Conservation (phyloP, 2,329 filamentous ascomycete species). For the Dendrostoma leiphaemia region DNA sequence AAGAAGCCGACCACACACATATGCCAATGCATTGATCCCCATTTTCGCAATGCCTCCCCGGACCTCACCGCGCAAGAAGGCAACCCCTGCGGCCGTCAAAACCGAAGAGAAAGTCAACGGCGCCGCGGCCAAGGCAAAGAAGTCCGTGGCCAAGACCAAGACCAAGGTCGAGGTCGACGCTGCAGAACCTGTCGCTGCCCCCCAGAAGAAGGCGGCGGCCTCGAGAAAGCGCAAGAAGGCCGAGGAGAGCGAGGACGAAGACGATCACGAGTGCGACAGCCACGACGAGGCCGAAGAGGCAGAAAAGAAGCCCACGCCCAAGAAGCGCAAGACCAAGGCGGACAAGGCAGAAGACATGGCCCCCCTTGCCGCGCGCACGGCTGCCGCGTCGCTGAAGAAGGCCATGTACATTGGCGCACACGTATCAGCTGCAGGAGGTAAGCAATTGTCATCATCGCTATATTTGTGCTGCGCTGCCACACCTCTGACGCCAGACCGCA, state of each 20-base stretch:
- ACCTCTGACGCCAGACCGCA: constrained; percentile 30
- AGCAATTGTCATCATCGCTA: too few relatives aligned
- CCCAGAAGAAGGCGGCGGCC: constrained; percentile 23
- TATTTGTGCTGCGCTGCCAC: not conserved
- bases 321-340: constrained; percentile 44
- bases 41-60: constrained; percentile 12
- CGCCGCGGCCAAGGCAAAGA: constrained; percentile 21
- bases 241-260: constrained; percentile 24
- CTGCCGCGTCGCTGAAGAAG: constrained; percentile 59
- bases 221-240: constrained; percentile 22
- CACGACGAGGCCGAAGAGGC: constrained; percentile 10
- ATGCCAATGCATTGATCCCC: not conserved
- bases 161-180: too few relatives aligned
- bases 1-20: too few relatives aligned
- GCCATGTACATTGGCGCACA: constrained; percentile 87
- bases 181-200: not conserved
- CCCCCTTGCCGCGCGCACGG: constrained; percentile 69
- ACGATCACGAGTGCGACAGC: constrained; percentile 22
- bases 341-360: constrained; percentile 43
- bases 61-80: constrained; percentile 19
- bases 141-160: constrained; percentile 30
- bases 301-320: constrained; percentile 29
- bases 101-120: constrained; percentile 19
- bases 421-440: constrained; percentile 84
- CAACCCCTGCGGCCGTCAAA: constrained; percentile 21